Evolutionary conservation across 768 basidiomycete species (phyloP).

Genomic region (Kwoniella heveanensis): DNA sequence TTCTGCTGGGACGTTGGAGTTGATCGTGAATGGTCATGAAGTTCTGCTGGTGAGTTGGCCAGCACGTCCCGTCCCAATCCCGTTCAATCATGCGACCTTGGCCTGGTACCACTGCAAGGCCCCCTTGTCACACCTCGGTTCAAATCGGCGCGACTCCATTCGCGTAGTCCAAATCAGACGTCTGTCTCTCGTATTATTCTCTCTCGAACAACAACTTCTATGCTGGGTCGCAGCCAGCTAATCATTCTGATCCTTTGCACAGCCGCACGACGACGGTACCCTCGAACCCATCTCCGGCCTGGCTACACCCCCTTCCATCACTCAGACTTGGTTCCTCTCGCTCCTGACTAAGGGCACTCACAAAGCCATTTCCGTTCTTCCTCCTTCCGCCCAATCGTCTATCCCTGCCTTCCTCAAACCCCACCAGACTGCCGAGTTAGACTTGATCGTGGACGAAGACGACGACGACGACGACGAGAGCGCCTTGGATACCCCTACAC

Average conservation of each 20-base stretch:
- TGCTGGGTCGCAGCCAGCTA: neutral
- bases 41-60: conserved; percentile 53
- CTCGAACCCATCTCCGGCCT: conserved; percentile 36
- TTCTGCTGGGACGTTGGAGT: conserved; percentile 40
- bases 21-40: conserved; percentile 49
- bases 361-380: conserved; percentile 24
- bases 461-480: conserved; percentile 7
- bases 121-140: no score
- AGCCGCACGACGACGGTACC: conserved; percentile 45
- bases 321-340: conserved; percentile 42
- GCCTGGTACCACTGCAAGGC: no score
- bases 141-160: no score
- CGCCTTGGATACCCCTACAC: conserved; percentile 27
- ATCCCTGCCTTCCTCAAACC: conserved; percentile 32
- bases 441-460: conserved; percentile 6
- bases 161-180: no score
- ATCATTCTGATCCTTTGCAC: neutral
- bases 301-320: conserved; percentile 29
- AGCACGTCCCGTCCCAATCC: no score
- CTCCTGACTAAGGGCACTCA: conserved; percentile 17
- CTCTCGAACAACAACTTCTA: no score
- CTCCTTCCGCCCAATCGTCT: conserved; percentile 28
- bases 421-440: neutral
- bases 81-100: no score
- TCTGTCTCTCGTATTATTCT: no score